Conservation (phyloP, 2,329 filamentous ascomycete genomes). For the Apiospora malaysiana region DNA sequence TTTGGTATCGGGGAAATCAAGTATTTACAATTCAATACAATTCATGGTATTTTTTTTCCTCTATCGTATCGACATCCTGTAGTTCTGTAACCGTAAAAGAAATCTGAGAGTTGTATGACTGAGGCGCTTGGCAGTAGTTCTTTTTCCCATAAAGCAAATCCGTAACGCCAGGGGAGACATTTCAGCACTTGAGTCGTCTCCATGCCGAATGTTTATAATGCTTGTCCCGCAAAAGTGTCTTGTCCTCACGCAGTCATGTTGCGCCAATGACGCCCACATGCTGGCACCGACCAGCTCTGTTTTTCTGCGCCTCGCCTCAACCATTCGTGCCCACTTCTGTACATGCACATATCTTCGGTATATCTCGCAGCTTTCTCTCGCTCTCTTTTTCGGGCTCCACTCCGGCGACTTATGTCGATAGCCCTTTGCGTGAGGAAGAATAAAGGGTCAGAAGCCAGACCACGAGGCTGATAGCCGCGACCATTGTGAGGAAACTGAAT, state of each 20-base stretch:
- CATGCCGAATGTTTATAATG: constrained; percentile 33
- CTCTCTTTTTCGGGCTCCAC: too few relatives aligned
- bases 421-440: not conserved
- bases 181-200: constrained; percentile 64
- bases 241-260: not conserved
- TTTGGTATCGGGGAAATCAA: not conserved
- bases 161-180: constrained; percentile 52
- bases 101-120: not conserved
- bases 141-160: not conserved
- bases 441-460: constrained; percentile 44
- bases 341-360: not conserved
- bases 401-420: not conserved
- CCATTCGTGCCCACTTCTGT: not conserved
- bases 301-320: not conserved
- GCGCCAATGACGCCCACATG: not conserved
- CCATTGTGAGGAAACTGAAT: constrained; percentile 49
- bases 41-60: not conserved
- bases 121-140: not conserved
- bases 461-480: constrained; percentile 27
- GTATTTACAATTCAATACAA: not conserved
- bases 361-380: not conserved
- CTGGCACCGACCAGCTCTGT: not conserved
- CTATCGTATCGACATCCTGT: not conserved
- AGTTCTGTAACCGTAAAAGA: not conserved
- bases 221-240: constrained; percentile 3